A percentile compares a stretch with the other conserved stretches of the same genome.
Conservation (phyloP, 139 green algal species). For the Volvox reticuliferus region DNA sequence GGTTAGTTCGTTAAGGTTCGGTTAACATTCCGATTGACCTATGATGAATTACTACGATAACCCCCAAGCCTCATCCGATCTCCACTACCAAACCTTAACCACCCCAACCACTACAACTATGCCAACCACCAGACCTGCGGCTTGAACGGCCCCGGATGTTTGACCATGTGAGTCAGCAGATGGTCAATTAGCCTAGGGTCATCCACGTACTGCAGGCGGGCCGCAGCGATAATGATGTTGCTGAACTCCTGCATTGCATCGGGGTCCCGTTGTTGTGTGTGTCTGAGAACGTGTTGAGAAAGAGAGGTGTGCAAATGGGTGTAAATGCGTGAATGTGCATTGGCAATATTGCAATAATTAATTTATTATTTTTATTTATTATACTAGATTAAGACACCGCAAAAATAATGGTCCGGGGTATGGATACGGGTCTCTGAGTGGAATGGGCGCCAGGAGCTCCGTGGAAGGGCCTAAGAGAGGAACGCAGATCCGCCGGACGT, state of each 20-base stretch:
- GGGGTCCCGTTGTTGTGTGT: background rate
- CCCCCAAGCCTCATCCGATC: background rate
- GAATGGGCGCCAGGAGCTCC: no score
- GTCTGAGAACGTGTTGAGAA: background rate
- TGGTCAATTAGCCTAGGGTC: background rate
- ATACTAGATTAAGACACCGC: background rate
- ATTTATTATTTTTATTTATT: background rate
- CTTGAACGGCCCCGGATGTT: conserved; percentile 36
- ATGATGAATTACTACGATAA: background rate
- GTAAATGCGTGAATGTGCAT: no score
- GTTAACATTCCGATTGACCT: background rate
- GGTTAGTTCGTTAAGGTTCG: background rate
- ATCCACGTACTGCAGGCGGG: background rate
- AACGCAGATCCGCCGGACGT: no score
- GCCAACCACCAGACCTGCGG: conserved; percentile 10
- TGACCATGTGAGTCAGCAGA: background rate
- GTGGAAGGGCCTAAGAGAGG: no score
- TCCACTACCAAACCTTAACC: background rate
- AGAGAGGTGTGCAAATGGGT: background rate
- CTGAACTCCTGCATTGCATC: background rate
- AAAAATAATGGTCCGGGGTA: background rate
- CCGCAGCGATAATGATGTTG: conserved; percentile 16
- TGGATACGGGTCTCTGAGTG: no score
- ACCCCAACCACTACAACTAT: background rate
- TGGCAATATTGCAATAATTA: background rate